Conservation (phyloP, 108 stramenopile species). For the Cyclotella choctawhatcheeana region DNA sequence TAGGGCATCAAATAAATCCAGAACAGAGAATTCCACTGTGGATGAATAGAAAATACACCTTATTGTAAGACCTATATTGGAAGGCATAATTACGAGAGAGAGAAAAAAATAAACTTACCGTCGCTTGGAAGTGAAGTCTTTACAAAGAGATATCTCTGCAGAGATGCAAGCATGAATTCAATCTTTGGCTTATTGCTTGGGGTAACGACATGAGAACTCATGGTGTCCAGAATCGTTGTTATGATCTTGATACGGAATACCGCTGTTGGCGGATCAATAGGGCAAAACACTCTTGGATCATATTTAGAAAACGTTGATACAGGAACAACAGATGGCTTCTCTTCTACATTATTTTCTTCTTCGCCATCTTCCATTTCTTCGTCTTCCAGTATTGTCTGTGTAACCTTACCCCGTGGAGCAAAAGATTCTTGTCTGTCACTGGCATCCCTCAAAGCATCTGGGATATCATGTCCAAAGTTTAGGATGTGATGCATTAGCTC, state of each 20-base stretch:
- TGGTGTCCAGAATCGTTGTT: slow-evolving; percentile 83
- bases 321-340: slow-evolving; percentile 55
- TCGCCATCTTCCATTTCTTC: slow-evolving; percentile 79
- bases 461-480: slow-evolving; percentile 92
- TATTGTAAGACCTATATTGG: too few species aligned
- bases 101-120: slow-evolving; percentile 40
- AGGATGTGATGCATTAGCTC: slow-evolving; percentile 85
- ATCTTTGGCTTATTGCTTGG: slow-evolving; percentile 65
- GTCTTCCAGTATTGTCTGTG: slow-evolving; percentile 81
- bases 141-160: slow-evolving; percentile 95
- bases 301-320: slow-evolving; percentile 78
- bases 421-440: slow-evolving; percentile 52
- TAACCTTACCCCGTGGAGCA: slow-evolving; percentile 45
- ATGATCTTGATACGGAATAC: slow-evolving; percentile 87
- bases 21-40: slow-evolving; percentile 83
- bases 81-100: not conserved
- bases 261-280: slow-evolving; percentile 85
- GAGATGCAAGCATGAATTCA: slow-evolving; percentile 74
- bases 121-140: slow-evolving; percentile 90
- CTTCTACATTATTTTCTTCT: slow-evolving; percentile 41
- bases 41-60: not conserved
- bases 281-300: slow-evolving; percentile 89
- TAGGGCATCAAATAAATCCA: slow-evolving; percentile 91
- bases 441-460: slow-evolving; percentile 67
- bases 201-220: slow-evolving; percentile 70